phyloP scores from a whole-genome alignment of 2,329 filamentous ascomycete genomes.

The Penicillium hesseltinei region DNA sequence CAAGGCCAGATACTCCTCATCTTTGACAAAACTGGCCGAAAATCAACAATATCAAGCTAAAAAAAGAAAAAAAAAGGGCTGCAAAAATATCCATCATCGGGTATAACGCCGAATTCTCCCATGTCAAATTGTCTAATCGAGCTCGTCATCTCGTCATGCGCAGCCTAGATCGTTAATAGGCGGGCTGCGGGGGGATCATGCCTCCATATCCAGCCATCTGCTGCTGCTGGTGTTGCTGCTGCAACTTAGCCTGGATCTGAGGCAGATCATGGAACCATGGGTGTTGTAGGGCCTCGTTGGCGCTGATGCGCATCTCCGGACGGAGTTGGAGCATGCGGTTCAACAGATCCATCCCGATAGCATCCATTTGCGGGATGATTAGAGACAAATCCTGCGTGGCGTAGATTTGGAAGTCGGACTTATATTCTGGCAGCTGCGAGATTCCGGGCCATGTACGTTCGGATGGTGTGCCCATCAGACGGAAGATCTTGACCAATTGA shows the following conservation, averaged over 20 bases:
- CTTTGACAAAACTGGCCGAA: not conserved
- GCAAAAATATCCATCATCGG: constrained; percentile 20
- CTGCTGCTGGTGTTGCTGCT: constrained; percentile 41
- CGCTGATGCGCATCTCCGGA: constrained; percentile 87
- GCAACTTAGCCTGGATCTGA: constrained; percentile 54
- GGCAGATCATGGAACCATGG: constrained; percentile 79
- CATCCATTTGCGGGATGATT: constrained; percentile 88
- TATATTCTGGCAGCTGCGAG: constrained; percentile 95
- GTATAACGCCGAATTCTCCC: constrained; percentile 34
- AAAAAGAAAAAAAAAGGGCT: constrained; percentile 8
- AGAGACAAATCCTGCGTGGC: constrained; percentile 84
- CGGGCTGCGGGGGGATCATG: constrained; percentile 37
- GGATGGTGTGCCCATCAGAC: constrained; percentile 95
- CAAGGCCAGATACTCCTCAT: not conserved
- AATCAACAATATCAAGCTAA: constrained; percentile 4
- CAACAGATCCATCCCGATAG: constrained; percentile 79
- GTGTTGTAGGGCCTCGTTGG: constrained; percentile 80
- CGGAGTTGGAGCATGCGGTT: constrained; percentile 88
- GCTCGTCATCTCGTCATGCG: constrained; percentile 30
- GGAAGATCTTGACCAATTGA: constrained; percentile 94
- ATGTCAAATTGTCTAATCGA: constrained; percentile 28
- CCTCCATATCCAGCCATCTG: constrained; percentile 43
- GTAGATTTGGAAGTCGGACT: constrained; percentile 90
- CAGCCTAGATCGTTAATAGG: constrained; percentile 27
- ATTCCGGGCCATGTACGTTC: constrained; percentile 96